Evolutionary conservation across 306 rosid genomes (phyloP), one percentile per base, ranked within the genome.

Genomic region (Arachis stenosperma): DNA sequence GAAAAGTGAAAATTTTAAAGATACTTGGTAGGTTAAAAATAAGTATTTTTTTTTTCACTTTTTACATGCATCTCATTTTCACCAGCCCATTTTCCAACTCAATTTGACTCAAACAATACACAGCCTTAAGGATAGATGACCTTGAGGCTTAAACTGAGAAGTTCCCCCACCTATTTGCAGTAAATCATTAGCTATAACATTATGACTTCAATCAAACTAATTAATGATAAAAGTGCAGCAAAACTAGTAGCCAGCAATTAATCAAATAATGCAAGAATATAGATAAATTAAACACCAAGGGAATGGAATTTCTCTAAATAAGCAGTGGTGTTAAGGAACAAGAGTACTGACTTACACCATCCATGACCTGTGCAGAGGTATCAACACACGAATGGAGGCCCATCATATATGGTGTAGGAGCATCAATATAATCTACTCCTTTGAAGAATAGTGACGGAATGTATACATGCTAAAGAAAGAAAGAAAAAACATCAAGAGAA

Each of bases 361-460:
- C 99, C 88, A 94, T 94, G 64, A 86, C 68, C 79, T 91, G 70
- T 48, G 33, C 39, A 70, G 98, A 88, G 59, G 87, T 94, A 83
- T 94, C 99, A 87, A 94, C 98, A 48, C 93, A 95, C 0, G 98
- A 94, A 86, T 94, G 83, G 78, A 94, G 99, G 74, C 99, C 99
- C 99, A 94, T 94, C 99, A 94, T 91, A 75, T 94, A 91, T 9
- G 99, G 99, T 33, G 98, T 94, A 33, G 99, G 99, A 73, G 98
- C 97, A 82, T 94, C 99, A 80, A 94, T 94, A 75, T 94, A 94
- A 92, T 94, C 98, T 83, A 94, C 97, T 80, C 99, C 99, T 79
- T 95, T 94, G 91, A 87, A 94, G 89, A 94, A 94, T 82, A 94
- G 99, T 86, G 91, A 84, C 61, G 99, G 99, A 88, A 94, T 94